Base-by-base conservation (phyloP, 495 filamentous ascomycete species). In the Podospora comata region DNA sequence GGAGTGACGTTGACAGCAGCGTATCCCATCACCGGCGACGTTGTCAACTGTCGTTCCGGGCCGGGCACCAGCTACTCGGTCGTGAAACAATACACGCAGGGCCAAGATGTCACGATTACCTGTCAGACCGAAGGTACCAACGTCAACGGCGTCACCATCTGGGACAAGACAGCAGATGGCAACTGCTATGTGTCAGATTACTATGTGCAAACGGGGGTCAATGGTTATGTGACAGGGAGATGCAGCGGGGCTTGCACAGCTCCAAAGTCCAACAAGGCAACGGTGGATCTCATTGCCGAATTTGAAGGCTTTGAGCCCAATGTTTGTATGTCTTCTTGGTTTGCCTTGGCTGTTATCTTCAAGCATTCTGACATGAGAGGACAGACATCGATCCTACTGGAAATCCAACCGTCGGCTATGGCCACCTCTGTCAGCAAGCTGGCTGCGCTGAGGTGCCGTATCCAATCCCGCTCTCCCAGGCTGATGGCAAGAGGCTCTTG, bases 361-460 rank as follows among this genome's bases (percentile, higher is more conserved):
- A 23, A 23, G 23, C 23, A 23, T 48, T 56, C 39, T 65, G 48
- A 39, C 63, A 19, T 16, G 7, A 7, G 3, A 13, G 5, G 1
- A 20, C 28, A 73, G 77, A 77, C 62, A 75, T 73, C 32, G 82
- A 86, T 64, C 79, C 80, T 16, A 79, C 77, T 66, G 81, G 81
- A 34, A 73, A 82, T 55, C 80, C 82, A 0, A 86, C 82, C 32
- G 76, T 86, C 19, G 84, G 84, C 34, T 86, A 85, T 69, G 84
- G 84, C 59, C 84, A 86, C 69, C 78, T 83, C 16, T 86, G 82
- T 76, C 48, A 66, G 62, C 76, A 77, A 13, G 65, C 70, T 16
- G 70, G 70, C 16, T 85, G 83, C 78, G 65, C 76, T 2, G 83
- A 85, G 27, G 77, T 85, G 39, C 68, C 72, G 19, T 84, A 83